Evolutionary conservation across 768 basidiomycete genomes (phyloP).

Genomic region (Termitomyces sp.): DNA sequence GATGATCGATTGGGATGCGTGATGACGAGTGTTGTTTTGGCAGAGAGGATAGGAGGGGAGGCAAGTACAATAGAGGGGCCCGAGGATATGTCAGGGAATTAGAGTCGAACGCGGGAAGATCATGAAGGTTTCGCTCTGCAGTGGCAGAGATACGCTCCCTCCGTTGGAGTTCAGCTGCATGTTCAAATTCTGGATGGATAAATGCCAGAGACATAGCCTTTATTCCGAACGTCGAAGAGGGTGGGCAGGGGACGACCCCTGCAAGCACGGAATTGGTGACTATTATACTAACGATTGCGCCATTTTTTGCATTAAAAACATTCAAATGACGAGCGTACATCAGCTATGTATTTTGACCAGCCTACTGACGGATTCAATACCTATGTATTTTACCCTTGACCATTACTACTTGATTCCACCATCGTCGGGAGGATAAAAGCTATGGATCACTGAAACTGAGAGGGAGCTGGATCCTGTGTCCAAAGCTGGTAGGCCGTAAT

Average conservation of each 20-base stretch:
- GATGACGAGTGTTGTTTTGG: conserved; percentile 36
- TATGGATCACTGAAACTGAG: not conserved
- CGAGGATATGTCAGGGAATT: conserved; percentile 28
- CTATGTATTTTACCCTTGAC: too few relatives aligned
- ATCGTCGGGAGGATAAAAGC: not conserved
- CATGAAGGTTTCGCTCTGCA: conserved; percentile 45
- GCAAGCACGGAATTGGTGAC: not conserved
- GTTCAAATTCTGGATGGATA: conserved; percentile 25
- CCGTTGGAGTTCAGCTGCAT: conserved; percentile 15
- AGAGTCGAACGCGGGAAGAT: conserved; percentile 45
- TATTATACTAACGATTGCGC: conserved; percentile 12
- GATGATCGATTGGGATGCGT: conserved; percentile 24
- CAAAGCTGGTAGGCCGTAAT: not conserved
- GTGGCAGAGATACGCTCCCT: conserved; percentile 1
- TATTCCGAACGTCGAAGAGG: not conserved
- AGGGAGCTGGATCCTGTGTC: not conserved
- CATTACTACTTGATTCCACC: not conserved
- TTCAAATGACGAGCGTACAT: conserved; percentile 10
- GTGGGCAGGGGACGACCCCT: not conserved
- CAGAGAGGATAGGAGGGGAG: conserved; percentile 77
- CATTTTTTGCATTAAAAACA: conserved; percentile 10
- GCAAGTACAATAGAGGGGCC: conserved; percentile 69
- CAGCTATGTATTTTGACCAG: not conserved
- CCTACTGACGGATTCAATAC: not conserved
- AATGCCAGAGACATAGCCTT: conserved; percentile 22